Conservation (phyloP, 2,329 filamentous ascomycete genomes). For the Eutypella sp. region DNA sequence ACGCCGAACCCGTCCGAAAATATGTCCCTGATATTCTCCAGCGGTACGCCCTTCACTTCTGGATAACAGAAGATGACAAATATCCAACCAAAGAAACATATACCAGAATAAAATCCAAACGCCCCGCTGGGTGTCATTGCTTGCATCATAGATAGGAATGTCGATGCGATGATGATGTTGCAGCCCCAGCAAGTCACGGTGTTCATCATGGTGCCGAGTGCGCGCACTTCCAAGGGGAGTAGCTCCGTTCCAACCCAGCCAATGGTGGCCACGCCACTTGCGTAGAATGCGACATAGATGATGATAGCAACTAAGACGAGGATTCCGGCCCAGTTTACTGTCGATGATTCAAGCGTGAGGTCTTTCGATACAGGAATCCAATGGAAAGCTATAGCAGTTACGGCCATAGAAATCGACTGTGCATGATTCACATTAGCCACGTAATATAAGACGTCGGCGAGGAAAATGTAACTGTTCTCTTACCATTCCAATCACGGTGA, state of each 20-base stretch:
- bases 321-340: conserved; percentile 28
- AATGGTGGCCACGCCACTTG: conserved; percentile 35
- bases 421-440: neutral
- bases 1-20: conserved; percentile 41
- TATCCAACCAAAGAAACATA: conserved; percentile 40
- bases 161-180: conserved; percentile 41
- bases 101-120: conserved; percentile 43
- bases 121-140: conserved; percentile 38
- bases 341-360: conserved; percentile 26
- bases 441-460: neutral
- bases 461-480: neutral
- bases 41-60: conserved; percentile 44
- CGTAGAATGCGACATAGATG: conserved; percentile 37
- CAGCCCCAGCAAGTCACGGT: conserved; percentile 36
- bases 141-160: conserved; percentile 42
- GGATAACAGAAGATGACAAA: conserved; percentile 42
- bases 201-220: conserved; percentile 38
- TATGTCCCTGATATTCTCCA: conserved; percentile 43
- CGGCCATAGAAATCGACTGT: conserved; percentile 26
- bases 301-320: conserved; percentile 36
- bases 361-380: conserved; percentile 37
- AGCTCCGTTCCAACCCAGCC: conserved; percentile 39
- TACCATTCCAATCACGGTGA: conserved; percentile 37
- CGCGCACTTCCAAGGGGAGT: conserved; percentile 40
- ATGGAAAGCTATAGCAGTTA: conserved; percentile 35